Evolutionary conservation across 2,329 filamentous ascomycete species (phyloP), one percentile per base, ranked within the genome.

Genomic region (Emmonsiellopsis sp.): DNA sequence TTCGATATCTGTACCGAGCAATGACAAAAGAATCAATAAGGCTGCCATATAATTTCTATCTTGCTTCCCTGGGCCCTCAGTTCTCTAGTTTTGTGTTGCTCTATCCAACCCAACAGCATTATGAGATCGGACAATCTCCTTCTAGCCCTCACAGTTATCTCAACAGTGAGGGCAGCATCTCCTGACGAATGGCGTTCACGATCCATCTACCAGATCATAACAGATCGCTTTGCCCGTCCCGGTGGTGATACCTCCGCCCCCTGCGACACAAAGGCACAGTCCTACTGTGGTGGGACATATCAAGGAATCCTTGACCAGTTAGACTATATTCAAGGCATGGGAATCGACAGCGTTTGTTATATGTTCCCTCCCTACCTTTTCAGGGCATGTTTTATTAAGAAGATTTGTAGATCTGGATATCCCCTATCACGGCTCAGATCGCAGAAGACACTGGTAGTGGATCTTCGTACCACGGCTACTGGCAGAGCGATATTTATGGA

Each of bases 211-310:
- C 73, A 76, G 54, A 67, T 74, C 35, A 62, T 76, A 59, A 76
- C 73, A 5, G 74, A 76, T 57, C 66, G 73, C 8, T 75, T 74
- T 55, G 70, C 73, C 26, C 67, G 67, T 11, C 68, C 71, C 9
- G 71, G 74, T 58, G 64, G 66, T 10, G 69, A 67, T 2, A 67
- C 61, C 6, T 64, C 62, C 15, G 54, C 61, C 16, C 48, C 62
- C 15, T 71, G 69, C 58, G 64, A 67, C 46, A 55, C 63, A 2
- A 61, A 58, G 5, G 61, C 57, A 32, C 62, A 65, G 5, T 42
- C 67, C 5, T 78, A 78, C 57, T 80, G 77, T 57, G 77, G 77
- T 48, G 76, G 76, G 7, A 77, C 75, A 30, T 79, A 74, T 70
- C 67, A 70, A 56, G 75, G 76, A 7, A 71, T 76, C 3, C 72